Conservation (phyloP, 2,329 filamentous ascomycete species). For the Ceratocystis harringtonii region DNA sequence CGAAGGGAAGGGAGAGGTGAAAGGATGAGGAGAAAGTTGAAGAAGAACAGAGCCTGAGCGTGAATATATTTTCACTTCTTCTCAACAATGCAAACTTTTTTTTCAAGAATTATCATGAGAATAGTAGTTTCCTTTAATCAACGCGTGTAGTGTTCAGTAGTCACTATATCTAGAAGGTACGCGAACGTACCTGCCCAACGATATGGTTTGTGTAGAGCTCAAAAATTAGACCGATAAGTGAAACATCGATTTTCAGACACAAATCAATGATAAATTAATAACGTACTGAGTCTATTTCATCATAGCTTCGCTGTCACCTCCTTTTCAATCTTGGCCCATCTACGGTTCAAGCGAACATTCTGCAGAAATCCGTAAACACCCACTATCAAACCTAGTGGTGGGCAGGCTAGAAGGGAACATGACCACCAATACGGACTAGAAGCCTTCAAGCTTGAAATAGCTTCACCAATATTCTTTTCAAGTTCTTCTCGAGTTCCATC, state of each 20-base stretch:
- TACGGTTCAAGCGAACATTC: conserved; percentile 52
- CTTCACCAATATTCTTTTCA: conserved; percentile 47
- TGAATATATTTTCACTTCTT: not conserved
- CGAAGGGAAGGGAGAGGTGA: not conserved
- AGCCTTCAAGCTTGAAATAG: conserved; percentile 46
- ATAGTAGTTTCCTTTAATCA: not conserved
- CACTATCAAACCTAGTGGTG: conserved; percentile 55
- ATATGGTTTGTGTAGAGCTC: too few species aligned
- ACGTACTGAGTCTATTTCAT: conserved; percentile 5
- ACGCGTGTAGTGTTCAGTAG: not conserved
- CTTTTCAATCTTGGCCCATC: conserved; percentile 49
- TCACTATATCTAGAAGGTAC: not conserved
- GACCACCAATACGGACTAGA: conserved; percentile 72
- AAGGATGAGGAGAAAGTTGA: not conserved
- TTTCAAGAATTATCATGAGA: not conserved
- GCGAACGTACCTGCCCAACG: too few species aligned
- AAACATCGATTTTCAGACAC: too few species aligned
- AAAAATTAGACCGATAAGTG: too few species aligned
- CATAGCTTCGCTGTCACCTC: conserved; percentile 32
- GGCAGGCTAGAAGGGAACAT: conserved; percentile 52
- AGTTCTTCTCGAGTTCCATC: conserved; percentile 61
- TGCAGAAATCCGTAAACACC: conserved; percentile 58
- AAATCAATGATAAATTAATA: too few species aligned
- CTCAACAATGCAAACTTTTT: not conserved
- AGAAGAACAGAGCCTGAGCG: not conserved